A percentile compares a stretch with the other conserved stretches of the same genome.
Conservation (phyloP, 1,139 yeast species). For the Diutina rugosa region DNA sequence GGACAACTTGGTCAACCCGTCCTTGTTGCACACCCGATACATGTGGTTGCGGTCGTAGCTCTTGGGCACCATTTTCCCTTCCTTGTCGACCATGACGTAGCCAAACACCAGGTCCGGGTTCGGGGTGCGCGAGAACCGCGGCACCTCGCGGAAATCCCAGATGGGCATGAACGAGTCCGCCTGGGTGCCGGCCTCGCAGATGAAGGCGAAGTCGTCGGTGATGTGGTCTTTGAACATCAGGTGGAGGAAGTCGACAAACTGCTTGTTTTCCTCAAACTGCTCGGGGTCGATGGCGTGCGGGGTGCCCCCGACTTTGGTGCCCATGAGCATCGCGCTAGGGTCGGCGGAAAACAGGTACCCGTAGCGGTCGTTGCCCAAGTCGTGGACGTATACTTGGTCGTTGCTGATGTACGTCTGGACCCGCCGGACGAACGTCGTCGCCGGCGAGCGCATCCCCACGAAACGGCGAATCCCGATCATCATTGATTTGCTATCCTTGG, state of each 20-base stretch:
- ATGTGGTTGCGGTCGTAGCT: conserved; percentile 48
- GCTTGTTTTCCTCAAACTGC: conserved; percentile 14
- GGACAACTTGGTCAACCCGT: conserved; percentile 46
- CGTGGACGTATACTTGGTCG: not conserved
- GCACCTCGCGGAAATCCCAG: conserved; percentile 57
- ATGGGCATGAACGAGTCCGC: conserved; percentile 52
- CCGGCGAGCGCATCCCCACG: not conserved
- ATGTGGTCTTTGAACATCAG: conserved; percentile 13
- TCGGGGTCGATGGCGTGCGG: conserved; percentile 11
- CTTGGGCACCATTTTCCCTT: conserved; percentile 40
- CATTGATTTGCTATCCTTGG: too few relatives aligned
- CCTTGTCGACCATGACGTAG: conserved; percentile 44
- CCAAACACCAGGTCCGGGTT: conserved; percentile 66
- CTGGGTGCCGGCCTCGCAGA: conserved; percentile 50
- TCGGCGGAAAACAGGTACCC: conserved; percentile 12
- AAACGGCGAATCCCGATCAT: not conserved
- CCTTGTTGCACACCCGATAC: conserved; percentile 44
- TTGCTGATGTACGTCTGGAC: not conserved
- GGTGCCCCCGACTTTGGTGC: conserved; percentile 8
- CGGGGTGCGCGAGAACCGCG: conserved; percentile 58
- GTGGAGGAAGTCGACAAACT: conserved; percentile 19
- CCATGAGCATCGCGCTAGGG: conserved; percentile 20
- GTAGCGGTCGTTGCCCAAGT: not conserved
- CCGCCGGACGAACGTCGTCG: not conserved
- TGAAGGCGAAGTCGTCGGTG: conserved; percentile 42